These are phyloP conservation scores for Fusarium tuaranense DNA, from an alignment of 2,329 filamentous ascomycete species.

Conservation along the genomic window DNA sequence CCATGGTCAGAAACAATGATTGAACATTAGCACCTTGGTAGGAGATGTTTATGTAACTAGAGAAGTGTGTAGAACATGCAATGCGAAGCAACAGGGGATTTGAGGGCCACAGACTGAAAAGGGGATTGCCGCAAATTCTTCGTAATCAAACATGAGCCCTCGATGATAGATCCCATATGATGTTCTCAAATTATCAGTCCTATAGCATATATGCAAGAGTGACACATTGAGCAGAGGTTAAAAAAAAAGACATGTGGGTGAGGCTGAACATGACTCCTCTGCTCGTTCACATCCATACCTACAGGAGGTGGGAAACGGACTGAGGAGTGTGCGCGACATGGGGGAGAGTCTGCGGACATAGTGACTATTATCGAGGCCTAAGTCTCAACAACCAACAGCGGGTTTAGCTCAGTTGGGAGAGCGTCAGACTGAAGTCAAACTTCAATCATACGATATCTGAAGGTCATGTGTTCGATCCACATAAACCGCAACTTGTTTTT, in stretches of 20 bases:
- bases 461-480: slow-evolving; percentile 49
- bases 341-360: not conserved
- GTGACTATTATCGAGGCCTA: not conserved
- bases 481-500: slow-evolving; percentile 38
- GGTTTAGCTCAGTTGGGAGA: slow-evolving; percentile 50
- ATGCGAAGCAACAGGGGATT: not conserved
- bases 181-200: too few species aligned
- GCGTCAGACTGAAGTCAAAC: slow-evolving; percentile 42
- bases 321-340: too few species aligned
- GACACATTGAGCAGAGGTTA: too few species aligned
- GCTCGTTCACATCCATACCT: too few species aligned
- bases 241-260: too few species aligned
- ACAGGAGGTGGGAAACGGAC: too few species aligned
- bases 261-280: too few species aligned
- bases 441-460: slow-evolving; percentile 43
- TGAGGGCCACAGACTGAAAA: not conserved
- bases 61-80: not conserved
- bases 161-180: too few species aligned
- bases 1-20: too few species aligned
- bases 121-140: too few species aligned
- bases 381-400: slow-evolving; percentile 24
- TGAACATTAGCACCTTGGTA: not conserved
- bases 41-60: not conserved
- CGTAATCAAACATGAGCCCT: too few species aligned
- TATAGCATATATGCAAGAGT: too few species aligned